These are phyloP conservation scores for Mucor ambiguus DNA, from an alignment of 371 early-diverging fungal genomes.

Conservation along the genomic window DNA sequence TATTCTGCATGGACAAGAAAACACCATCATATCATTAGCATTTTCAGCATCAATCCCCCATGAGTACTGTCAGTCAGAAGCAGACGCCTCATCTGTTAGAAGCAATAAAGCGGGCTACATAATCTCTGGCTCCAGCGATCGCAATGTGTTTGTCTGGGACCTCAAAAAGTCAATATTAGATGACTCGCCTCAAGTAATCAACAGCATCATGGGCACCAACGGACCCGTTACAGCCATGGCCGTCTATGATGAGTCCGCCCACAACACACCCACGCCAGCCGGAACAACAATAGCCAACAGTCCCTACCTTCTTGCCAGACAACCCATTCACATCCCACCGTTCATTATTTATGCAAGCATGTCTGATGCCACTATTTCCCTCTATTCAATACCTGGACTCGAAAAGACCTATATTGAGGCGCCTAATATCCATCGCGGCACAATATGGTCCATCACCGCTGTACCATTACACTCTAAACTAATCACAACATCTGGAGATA, in stretches of 20 bases:
- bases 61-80: slow-evolving; percentile 1
- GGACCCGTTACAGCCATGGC: slow-evolving; percentile 25
- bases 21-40: slow-evolving; percentile 19
- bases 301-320: slow-evolving; percentile 1
- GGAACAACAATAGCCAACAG: slow-evolving; percentile 3
- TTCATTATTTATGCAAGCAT: slow-evolving; percentile 15
- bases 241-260: slow-evolving; percentile 14
- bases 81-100: neutral
- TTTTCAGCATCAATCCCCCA: neutral
- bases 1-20: slow-evolving; percentile 32
- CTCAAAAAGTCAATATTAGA: slow-evolving; percentile 6
- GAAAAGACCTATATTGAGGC: slow-evolving; percentile 20
- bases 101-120: slow-evolving; percentile 21
- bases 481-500: slow-evolving; percentile 75
- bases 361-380: slow-evolving; percentile 11
- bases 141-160: slow-evolving; percentile 29
- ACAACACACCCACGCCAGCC: neutral
- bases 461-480: slow-evolving; percentile 39
- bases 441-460: slow-evolving; percentile 27
- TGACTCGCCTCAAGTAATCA: slow-evolving; percentile 15
- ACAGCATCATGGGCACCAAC: slow-evolving; percentile 22
- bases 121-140: slow-evolving; percentile 26
- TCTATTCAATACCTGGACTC: slow-evolving; percentile 24
- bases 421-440: slow-evolving; percentile 21
- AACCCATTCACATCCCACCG: slow-evolving; percentile 21